Percentiles rank a stretch among this genome's conserved stretches.
Evolutionary conservation across 75 land plant genomes (phyloP).

Genomic region (Pseudotsuga menziesii): DNA sequence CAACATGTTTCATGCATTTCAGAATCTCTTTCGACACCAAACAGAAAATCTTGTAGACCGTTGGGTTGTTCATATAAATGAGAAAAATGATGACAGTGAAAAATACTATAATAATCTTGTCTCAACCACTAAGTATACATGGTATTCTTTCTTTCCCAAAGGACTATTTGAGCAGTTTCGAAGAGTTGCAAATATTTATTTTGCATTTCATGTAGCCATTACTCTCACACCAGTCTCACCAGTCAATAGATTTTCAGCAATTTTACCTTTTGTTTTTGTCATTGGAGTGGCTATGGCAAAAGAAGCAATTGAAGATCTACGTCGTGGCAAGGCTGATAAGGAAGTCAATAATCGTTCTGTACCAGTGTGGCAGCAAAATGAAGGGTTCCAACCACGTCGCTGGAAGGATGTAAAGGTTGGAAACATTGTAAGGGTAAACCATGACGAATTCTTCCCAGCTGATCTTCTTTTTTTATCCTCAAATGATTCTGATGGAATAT

Average conservation of each 20-base stretch:
- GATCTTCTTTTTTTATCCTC: conserved; percentile 32
- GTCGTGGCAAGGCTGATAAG: conserved; percentile 27
- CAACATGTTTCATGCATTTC: neutral
- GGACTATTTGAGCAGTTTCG: conserved; percentile 32
- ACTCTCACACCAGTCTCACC: conserved; percentile 45
- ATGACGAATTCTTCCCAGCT: conserved; percentile 28
- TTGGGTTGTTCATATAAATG: conserved; percentile 10
- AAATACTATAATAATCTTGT: conserved; percentile 13
- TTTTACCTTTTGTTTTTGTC: conserved; percentile 36
- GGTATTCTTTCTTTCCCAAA: conserved; percentile 23
- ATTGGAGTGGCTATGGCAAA: conserved; percentile 35
- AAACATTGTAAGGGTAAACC: conserved; percentile 18
- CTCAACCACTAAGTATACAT: conserved; percentile 29
- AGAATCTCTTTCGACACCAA: conserved; percentile 4
- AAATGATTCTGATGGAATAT: conserved; percentile 20
- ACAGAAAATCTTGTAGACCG: neutral
- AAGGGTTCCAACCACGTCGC: conserved; percentile 9
- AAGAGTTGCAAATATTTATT: conserved; percentile 43
- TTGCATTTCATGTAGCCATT: conserved; percentile 29
- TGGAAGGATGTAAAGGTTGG: conserved; percentile 29
- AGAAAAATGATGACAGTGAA: conserved; percentile 3
- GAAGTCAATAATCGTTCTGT: conserved; percentile 25
- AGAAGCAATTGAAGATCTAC: conserved; percentile 40
- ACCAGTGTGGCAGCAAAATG: conserved; percentile 6
- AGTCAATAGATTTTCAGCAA: conserved; percentile 21